Evolutionary conservation across 2,329 filamentous ascomycete genomes (phyloP), one percentile per base, ranked within the genome.

Genomic region (Sporothrix humicola): DNA sequence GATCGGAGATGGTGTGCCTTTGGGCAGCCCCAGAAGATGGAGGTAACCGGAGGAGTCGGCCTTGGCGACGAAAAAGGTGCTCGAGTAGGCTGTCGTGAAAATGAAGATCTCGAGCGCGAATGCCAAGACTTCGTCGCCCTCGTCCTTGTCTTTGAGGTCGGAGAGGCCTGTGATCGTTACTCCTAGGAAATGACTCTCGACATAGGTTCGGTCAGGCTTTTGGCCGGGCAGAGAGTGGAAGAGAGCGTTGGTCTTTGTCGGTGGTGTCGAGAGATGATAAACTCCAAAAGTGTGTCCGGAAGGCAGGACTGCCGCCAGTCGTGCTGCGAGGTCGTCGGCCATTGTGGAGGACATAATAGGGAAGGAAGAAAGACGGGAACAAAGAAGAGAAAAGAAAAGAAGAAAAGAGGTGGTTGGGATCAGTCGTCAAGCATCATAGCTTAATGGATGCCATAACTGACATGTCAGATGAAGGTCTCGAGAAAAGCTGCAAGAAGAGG

Each of bases 41-140:
- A 98, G 84, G 80, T 94, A 97, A 31, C 97, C 96, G 0, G 95
- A 98, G 10, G 96, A 98, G 83, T 99, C 96, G 68, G 96, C 96
- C 82, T 99, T 99, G 76, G 95, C 95, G 31, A 99, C 92, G 81
- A 99, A 99, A 72, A 98, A 87, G 3, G 93, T 98, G 1, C 92
- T 97, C 31, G 94, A 88, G 77, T 89, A 88, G 63, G 89, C 88
- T 0, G 95, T 97, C 0, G 90, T 92, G 82, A 97, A 99, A 74
- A 99, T 88, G 78, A 96, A 87, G 70, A 98, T 86, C 80, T 99
- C 96, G 76, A 99, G 87, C 17, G 92, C 95, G 74, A 97, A 91
- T 9, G 95, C 87, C 7, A 98, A 83, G 0, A 97, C 86, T 75
- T 90, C 76, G 68, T 59, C 63, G 58, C 73, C 72, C 46, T 77